phyloP scores from a whole-genome alignment of 75 land plant genomes.

The Sequoia sempervirens region DNA sequence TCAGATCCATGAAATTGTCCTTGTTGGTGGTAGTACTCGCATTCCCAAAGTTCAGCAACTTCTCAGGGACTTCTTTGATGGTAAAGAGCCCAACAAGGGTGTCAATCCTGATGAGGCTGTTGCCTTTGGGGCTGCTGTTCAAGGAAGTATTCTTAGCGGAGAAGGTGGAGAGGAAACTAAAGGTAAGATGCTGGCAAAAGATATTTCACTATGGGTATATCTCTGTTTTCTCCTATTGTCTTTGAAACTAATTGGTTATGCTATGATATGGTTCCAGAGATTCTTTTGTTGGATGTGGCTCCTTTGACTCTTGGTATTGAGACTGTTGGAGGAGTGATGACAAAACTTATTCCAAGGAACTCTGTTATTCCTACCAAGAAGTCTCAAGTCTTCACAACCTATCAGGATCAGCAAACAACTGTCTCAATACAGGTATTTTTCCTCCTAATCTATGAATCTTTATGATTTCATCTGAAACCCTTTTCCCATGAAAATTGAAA shows the following conservation, averaged over 20 bases:
- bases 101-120: constrained; percentile 99
- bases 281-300: constrained; percentile 65
- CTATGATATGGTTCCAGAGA: constrained; percentile 16
- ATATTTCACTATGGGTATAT: background rate
- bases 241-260: background rate
- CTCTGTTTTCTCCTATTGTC: background rate
- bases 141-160: constrained; percentile 89
- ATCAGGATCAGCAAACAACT: constrained; percentile 73
- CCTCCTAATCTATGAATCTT: background rate
- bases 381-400: constrained; percentile 68
- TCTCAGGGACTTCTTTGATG: constrained; percentile 92
- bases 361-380: constrained; percentile 65
- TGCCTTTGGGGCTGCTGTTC: constrained; percentile 91
- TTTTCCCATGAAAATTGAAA: background rate
- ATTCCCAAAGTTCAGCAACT: constrained; percentile 96
- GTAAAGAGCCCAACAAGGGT: constrained; percentile 97
- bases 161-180: constrained; percentile 92
- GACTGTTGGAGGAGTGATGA: constrained; percentile 70
- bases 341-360: constrained; percentile 61
- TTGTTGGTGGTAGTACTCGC: constrained; percentile 92
- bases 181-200: constrained; percentile 28
- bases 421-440: constrained; percentile 59
- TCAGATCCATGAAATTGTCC: constrained; percentile 86
- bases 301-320: constrained; percentile 73
- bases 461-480: background rate